Evolutionary conservation across 805 yeast species (phyloP), one percentile per base, ranked within the genome.

Genomic region (Metschnikowia drakensbergensis): DNA sequence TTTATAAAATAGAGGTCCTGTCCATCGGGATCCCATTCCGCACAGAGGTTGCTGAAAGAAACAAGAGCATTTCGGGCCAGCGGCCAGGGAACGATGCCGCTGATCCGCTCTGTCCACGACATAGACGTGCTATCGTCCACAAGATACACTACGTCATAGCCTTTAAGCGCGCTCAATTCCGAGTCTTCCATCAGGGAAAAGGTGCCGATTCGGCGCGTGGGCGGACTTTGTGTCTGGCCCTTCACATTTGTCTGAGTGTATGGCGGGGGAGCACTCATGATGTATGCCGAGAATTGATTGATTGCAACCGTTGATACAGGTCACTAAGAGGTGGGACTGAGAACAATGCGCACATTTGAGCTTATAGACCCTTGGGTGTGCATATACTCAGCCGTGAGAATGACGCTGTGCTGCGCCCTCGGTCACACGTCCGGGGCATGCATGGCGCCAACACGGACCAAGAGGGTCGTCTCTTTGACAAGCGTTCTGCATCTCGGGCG

Each of bases 21-120:
- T 27, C 58, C 56, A 27, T 54, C 51, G n/a, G 47, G 46, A 37
- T 52, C 58, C 58, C 58, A 54, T 28, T 52, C 54, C 5, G 52
- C 27, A 29, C 58, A 54, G 23, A 52, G 47, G 29, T 23, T 48
- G 27, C 55, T 48, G 45, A 54, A 54, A 9, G 49, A 42, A 17
- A 37, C 50, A 9, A 54, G 36, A 5, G 58, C 58, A 10, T 48
- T 39, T 2, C 54, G 48, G 6, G 58, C 55, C 40, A 45, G 42
- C 0, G 46, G 45, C 58, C 58, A 54, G 4, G 58, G 56, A 17
- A 53, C 48, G 9, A 52, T 48, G 4, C 56, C 54, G 8, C 54
- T 49, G 3, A 9, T 9, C 5, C 44, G 28, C 25, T 54, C 58
- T 13, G 26, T 29, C 56, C 54, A 52, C 7, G 50, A 32, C 58